These are phyloP conservation scores for Pseudoscleropodium purum DNA, from an alignment of 225 moss, liverwort and hornwort species.

Conservation along the genomic window DNA sequence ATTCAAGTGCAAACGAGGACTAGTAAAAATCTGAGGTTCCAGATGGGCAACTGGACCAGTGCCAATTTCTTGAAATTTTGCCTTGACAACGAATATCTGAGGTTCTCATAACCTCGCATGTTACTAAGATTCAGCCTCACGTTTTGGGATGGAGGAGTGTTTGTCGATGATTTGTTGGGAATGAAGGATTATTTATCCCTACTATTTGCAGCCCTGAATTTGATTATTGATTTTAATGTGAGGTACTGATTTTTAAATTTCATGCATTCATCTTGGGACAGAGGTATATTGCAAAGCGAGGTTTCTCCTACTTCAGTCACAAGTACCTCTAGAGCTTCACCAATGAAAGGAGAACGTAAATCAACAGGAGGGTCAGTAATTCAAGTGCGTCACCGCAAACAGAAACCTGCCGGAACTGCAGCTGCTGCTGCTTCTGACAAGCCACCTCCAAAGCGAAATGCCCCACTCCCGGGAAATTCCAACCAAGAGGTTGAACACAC, in stretches of 20 bases:
- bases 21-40: background rate
- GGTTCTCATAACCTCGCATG: background rate
- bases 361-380: constrained; percentile 1
- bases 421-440: constrained; percentile 11
- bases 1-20: background rate
- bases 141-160: background rate
- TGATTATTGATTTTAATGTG: background rate
- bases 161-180: background rate
- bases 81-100: background rate
- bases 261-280: background rate
- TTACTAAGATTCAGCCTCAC: background rate
- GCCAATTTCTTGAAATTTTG: background rate
- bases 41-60: background rate
- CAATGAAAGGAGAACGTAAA: constrained; percentile 22
- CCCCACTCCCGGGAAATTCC: constrained; percentile 5
- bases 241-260: background rate
- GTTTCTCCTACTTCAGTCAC: constrained; percentile 9
- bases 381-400: constrained; percentile 18
- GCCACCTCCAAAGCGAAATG: constrained; percentile 18
- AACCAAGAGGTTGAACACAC: constrained; percentile 36
- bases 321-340: constrained; percentile 11
- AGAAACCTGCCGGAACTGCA: background rate
- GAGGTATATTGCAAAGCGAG: constrained; percentile 17
- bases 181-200: background rate
- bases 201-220: background rate